phyloP scores from a whole-genome alignment of 148 eudicot species.

The Talinum fruticosum region DNA sequence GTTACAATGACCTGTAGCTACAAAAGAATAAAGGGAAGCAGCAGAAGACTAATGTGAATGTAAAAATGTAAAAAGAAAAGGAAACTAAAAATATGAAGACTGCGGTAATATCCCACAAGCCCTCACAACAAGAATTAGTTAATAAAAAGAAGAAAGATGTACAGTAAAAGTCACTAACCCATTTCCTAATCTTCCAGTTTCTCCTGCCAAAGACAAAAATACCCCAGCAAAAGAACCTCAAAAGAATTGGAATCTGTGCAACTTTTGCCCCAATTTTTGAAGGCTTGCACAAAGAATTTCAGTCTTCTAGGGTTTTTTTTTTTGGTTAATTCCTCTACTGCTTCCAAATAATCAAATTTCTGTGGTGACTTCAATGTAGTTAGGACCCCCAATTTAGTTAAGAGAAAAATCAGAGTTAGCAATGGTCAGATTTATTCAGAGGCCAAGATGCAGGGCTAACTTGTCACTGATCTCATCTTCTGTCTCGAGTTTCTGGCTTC shows the following conservation, averaged over 20 bases:
- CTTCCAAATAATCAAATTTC: slow-evolving; percentile 26
- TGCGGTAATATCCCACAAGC: slow-evolving; percentile 33
- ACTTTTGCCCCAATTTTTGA: slow-evolving; percentile 23
- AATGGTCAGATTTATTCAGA: slow-evolving; percentile 36
- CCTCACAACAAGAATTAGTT: slow-evolving; percentile 35
- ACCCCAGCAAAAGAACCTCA: slow-evolving; percentile 38
- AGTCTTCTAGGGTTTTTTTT: background rate
- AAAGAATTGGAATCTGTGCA: slow-evolving; percentile 19
- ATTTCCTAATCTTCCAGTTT: slow-evolving; percentile 26
- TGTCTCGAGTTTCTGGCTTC: background rate
- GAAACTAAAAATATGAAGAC: slow-evolving; percentile 26
- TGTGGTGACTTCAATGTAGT: slow-evolving; percentile 27
- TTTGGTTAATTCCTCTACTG: slow-evolving; percentile 31
- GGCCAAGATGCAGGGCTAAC: slow-evolving; percentile 11
- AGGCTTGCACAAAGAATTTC: slow-evolving; percentile 43
- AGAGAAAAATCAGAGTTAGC: slow-evolving; percentile 43
- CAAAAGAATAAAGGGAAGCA: slow-evolving; percentile 62
- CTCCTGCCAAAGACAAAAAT: slow-evolving; percentile 60
- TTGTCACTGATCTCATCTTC: background rate
- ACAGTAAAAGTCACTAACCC: slow-evolving; percentile 35
- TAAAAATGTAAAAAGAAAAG: background rate
- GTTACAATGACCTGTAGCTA: slow-evolving; percentile 44
- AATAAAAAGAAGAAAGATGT: slow-evolving; percentile 34
- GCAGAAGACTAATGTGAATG: slow-evolving; percentile 26
- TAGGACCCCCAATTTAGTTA: slow-evolving; percentile 25